Evolutionary conservation across 2,329 filamentous ascomycete genomes (phyloP), one percentile per base, ranked within the genome.

Genomic region (Exophiala spinifera): DNA sequence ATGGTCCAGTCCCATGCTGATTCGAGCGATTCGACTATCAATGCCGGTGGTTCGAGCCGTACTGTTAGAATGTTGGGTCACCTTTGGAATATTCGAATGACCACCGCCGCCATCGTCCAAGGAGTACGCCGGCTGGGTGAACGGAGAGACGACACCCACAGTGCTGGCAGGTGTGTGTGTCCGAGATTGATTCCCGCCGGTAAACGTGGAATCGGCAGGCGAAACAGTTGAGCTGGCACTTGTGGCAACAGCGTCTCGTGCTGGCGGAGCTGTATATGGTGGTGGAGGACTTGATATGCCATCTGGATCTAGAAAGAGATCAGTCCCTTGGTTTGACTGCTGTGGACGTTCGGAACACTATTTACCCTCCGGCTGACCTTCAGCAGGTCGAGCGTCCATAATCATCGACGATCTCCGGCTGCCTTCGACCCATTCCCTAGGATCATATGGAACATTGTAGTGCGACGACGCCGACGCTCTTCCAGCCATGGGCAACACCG

Each of bases 401-500:
- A 53, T 46, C 28, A 56, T 28, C 15, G 57, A 62, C 4, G 49
- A 34, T 23, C 49, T 46, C 17, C 48, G 58, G 48, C 67, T 66
- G 40, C 73, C 69, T 17, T 72, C 70, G 1, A 70, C 74, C 76
- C 76, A 78, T 66, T 77, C 72, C 56, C 74, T 74, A 33, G 76
- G 76, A 59, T 78, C 76, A 57, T 78, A 78, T 7, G 73, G 70
- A 20, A 72, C 68, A 63, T 65, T 75, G 58, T 75, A 76, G 25
- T 65, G 63, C 23, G 66, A 53, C 6, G 64, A 51, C 42, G 72
- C 67, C 6, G 64, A 51, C 43, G 72, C 67, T 58, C 75, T 71
- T 43, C 69, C 67, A n/a, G 71, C 66, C 73, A 76, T 73, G 21
- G 74, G 71, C 50, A 73, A 71, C 10, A 68, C 64, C 17, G 67